These are phyloP conservation scores for Phytophthora pini DNA, from an alignment of 352 stramenopile genomes.

Conservation along the genomic window DNA sequence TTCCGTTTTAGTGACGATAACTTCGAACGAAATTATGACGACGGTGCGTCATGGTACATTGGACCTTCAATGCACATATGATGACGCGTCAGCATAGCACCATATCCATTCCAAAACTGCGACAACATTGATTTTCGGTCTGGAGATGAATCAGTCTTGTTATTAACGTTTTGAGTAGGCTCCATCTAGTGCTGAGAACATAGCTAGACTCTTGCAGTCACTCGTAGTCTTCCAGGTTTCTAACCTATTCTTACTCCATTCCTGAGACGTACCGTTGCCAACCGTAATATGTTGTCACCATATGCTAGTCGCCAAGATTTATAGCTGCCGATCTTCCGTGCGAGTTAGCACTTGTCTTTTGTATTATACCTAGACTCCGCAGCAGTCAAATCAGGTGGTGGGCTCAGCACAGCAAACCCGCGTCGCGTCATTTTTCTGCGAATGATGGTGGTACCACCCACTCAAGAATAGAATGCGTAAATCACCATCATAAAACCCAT, in stretches of 20 bases:
- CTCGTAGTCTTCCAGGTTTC: too few relatives aligned
- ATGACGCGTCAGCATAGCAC: background rate
- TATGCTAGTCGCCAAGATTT: conserved; percentile 5
- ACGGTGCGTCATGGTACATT: background rate
- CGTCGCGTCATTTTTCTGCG: conserved; percentile 16
- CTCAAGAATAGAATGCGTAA: background rate
- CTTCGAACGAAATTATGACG: conserved; percentile 9
- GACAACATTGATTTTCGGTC: too few relatives aligned
- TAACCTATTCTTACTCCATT: too few relatives aligned
- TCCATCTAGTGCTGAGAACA: too few relatives aligned
- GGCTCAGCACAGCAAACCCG: background rate
- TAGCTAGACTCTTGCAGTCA: too few relatives aligned
- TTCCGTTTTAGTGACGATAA: too few relatives aligned
- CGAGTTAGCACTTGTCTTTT: background rate
- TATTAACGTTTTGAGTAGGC: too few relatives aligned
- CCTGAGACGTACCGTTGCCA: too few relatives aligned
- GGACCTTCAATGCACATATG: background rate
- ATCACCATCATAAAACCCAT: background rate
- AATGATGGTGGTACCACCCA: background rate
- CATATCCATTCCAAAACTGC: too few relatives aligned
- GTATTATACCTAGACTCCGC: conserved; percentile 8
- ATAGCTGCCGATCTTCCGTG: conserved; percentile 6
- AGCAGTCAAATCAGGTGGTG: background rate
- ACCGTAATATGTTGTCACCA: background rate
- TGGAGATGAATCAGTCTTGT: too few relatives aligned